A percentile compares a stretch with the other conserved stretches of the same genome.
Conservation (phyloP, 306 rosid species). For the Gastrolobium bilobum region DNA sequence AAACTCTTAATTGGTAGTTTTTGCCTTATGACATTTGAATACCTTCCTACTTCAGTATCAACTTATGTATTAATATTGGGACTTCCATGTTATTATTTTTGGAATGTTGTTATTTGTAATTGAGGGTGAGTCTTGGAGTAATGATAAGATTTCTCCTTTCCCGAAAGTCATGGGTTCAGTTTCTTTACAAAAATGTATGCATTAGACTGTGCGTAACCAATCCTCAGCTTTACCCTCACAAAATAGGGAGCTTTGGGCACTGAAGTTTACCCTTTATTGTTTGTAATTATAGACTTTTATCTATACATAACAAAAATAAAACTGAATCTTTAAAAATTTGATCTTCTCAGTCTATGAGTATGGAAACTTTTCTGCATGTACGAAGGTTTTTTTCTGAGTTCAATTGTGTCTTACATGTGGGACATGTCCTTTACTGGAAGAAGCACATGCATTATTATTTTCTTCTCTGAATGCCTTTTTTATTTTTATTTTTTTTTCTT, state of each 20-base stretch:
- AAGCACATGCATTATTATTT: background rate
- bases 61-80: background rate
- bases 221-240: too few relatives aligned
- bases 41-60: slow-evolving; percentile 13
- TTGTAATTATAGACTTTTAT: background rate
- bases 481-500: too few relatives aligned
- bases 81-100: background rate
- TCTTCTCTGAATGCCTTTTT: background rate
- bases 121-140: too few relatives aligned
- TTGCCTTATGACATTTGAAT: slow-evolving; percentile 1
- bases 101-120: too few relatives aligned
- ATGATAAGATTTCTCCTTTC: too few relatives aligned
- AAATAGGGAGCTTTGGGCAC: too few relatives aligned
- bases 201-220: too few relatives aligned
- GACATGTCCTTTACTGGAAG: background rate
- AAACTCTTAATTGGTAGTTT: slow-evolving; percentile 25
- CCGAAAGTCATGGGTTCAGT: too few relatives aligned
- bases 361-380: slow-evolving; percentile 8
- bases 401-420: background rate
- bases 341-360: background rate
- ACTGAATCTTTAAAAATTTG: background rate
- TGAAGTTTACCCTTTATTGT: background rate
- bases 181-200: too few relatives aligned
- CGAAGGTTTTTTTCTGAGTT: background rate
- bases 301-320: background rate